Percentiles rank a stretch among this genome's conserved stretches.
Conservation (phyloP, 192 early-diverging fungal species). For the Mortierella claussenii region DNA sequence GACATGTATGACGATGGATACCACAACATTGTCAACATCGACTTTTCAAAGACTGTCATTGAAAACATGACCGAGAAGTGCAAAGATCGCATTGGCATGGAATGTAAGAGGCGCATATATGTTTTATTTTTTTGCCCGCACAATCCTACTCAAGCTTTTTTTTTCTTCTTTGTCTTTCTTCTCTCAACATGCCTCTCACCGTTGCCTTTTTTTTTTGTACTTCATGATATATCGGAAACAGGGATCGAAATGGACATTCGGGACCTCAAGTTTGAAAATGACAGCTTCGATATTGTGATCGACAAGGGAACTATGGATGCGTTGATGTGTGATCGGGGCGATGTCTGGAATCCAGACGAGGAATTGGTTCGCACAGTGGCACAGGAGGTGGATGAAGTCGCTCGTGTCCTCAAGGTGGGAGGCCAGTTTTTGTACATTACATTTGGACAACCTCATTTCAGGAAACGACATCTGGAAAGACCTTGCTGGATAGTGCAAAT, state of each 20-base stretch:
- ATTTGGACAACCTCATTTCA: slow-evolving; percentile 93
- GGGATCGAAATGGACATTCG: slow-evolving; percentile 84
- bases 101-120: too few species aligned
- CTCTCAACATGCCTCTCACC: too few species aligned
- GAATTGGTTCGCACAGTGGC: slow-evolving; percentile 74
- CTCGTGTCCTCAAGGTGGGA: slow-evolving; percentile 75
- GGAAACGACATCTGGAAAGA: slow-evolving; percentile 76
- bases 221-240: too few species aligned
- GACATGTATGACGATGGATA: slow-evolving; percentile 86
- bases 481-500: slow-evolving; percentile 72
- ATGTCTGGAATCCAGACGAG: slow-evolving; percentile 86
- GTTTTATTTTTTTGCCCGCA: too few species aligned
- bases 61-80: slow-evolving; percentile 74
- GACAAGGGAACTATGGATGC: slow-evolving; percentile 96
- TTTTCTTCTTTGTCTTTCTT: too few species aligned
- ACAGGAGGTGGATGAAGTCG: slow-evolving; percentile 80
- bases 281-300: slow-evolving; percentile 77
- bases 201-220: too few species aligned
- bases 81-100: slow-evolving; percentile 61
- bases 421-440: slow-evolving; percentile 91
- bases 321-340: slow-evolving; percentile 85
- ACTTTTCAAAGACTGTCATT: slow-evolving; percentile 84
- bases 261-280: slow-evolving; percentile 68
- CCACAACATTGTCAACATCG: slow-evolving; percentile 79
- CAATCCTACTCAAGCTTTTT: too few species aligned